A percentile compares a stretch with the other conserved stretches of the same genome.
Conservation (phyloP, 495 filamentous ascomycete species). For the Aspergillus diversus region DNA sequence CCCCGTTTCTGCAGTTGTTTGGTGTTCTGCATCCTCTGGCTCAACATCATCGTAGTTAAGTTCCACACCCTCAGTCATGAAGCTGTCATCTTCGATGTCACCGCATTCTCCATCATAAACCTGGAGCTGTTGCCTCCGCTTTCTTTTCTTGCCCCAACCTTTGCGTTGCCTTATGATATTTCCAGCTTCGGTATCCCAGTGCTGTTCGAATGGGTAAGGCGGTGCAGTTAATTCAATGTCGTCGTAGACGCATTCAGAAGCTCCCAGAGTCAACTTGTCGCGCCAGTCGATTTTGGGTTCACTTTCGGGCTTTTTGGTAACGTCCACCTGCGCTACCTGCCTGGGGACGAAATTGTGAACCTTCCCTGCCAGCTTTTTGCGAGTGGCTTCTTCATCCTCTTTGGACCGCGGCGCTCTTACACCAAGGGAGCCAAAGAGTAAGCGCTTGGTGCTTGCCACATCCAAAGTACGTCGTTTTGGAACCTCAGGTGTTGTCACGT, state of each 20-base stretch:
- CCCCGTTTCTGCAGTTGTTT: conserved; percentile 14
- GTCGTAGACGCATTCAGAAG: conserved; percentile 81
- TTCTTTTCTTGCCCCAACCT: conserved; percentile 56
- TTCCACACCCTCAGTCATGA: conserved; percentile 40
- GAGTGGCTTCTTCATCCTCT: conserved; percentile 64
- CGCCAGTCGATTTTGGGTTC: conserved; percentile 63
- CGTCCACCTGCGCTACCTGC: conserved; percentile 23
- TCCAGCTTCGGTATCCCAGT: conserved; percentile 81
- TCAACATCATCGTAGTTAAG: conserved; percentile 59
- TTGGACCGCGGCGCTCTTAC: conserved; percentile 67
- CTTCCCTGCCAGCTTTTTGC: conserved; percentile 54
- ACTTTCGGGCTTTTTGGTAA: conserved; percentile 25
- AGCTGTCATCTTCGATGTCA: conserved; percentile 29
- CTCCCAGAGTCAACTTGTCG: conserved; percentile 68
- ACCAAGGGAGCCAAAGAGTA: conserved; percentile 76
- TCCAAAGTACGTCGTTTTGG: conserved; percentile 58
- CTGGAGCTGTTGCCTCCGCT: conserved; percentile 57
- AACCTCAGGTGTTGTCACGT: conserved; percentile 25
- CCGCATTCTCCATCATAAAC: conserved; percentile 43
- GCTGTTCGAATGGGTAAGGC: conserved; percentile 87
- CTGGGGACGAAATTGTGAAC: conserved; percentile 31
- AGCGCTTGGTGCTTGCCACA: conserved; percentile 63
- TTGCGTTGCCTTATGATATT: conserved; percentile 43
- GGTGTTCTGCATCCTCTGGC: conserved; percentile 19
- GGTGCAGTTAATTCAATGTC: conserved; percentile 75